These are phyloP conservation scores for Petunia secreta DNA, from an alignment of 257 asterid species.

Conservation along the genomic window DNA sequence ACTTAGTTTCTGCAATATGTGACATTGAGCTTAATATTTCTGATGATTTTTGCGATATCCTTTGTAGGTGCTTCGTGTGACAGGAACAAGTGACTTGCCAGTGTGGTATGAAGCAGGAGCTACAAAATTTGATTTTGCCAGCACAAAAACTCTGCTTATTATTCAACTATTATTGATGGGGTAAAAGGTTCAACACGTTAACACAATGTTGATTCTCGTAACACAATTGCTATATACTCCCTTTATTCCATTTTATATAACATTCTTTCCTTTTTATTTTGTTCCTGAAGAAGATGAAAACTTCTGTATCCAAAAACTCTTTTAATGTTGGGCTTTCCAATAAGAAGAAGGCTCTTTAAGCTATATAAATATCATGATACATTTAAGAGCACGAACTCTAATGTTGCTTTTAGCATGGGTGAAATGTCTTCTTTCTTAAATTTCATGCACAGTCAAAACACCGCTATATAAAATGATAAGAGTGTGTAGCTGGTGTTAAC, in stretches of 20 bases:
- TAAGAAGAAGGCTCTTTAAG: too few relatives aligned
- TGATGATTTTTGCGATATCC: constrained; percentile 20
- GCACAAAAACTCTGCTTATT: constrained; percentile 63
- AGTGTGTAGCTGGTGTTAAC: neutral
- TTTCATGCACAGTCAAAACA: too few relatives aligned
- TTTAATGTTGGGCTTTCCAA: too few relatives aligned
- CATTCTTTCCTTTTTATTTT: too few relatives aligned
- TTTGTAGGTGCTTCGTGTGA: constrained; percentile 72
- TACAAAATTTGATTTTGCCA: constrained; percentile 72
- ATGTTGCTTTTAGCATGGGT: neutral
- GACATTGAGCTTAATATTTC: neutral
- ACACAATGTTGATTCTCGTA: neutral
- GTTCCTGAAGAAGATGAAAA: too few relatives aligned
- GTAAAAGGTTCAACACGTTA: constrained; percentile 40
- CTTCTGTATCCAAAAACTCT: too few relatives aligned
- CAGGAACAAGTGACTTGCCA: constrained; percentile 73
- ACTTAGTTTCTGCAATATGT: neutral
- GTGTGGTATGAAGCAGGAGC: constrained; percentile 97
- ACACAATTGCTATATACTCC: neutral
- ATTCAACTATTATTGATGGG: constrained; percentile 89
- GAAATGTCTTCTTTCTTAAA: too few relatives aligned
- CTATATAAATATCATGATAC: neutral
- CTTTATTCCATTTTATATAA: neutral
- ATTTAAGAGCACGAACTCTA: neutral
- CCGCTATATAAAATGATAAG: too few relatives aligned